A percentile compares a stretch with the other conserved stretches of the same genome.
Conservation (phyloP, 2,329 filamentous ascomycete genomes). For the Bipolaris zeicola region DNA sequence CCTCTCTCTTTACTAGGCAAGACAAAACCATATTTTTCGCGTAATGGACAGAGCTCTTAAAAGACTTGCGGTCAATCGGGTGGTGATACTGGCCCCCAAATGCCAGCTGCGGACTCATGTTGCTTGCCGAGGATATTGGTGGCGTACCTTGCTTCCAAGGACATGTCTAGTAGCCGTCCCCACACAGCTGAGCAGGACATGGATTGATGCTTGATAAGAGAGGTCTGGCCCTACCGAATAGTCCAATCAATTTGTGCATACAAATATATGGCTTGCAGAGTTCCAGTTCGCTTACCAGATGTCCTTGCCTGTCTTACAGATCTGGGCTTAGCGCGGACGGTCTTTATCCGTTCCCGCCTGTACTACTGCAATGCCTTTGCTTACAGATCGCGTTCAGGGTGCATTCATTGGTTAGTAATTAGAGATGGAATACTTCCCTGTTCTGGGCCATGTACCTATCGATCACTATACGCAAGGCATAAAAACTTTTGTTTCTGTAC, state of each 20-base stretch:
- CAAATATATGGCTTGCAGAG: neutral
- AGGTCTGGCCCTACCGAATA: neutral
- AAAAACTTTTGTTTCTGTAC: neutral
- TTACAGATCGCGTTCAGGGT: neutral
- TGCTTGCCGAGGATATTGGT: neutral
- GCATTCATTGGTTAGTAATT: neutral
- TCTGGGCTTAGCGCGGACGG: neutral
- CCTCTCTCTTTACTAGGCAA: too few relatives aligned
- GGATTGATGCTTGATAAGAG: neutral
- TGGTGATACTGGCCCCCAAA: neutral
- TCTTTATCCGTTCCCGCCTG: neutral
- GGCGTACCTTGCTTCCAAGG: neutral
- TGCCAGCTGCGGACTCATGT: neutral
- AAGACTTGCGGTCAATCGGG: neutral
- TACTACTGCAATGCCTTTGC: conserved; percentile 2
- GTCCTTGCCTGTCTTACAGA: neutral
- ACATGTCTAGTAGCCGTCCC: neutral
- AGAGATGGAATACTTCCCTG: neutral
- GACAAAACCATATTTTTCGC: too few relatives aligned
- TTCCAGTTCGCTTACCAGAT: neutral
- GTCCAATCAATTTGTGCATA: neutral
- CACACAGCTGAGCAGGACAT: neutral
- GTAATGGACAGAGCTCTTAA: too few relatives aligned
- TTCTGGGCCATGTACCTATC: neutral
- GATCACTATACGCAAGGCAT: neutral